Base-by-base conservation (phyloP, 495 filamentous ascomycete species). In the Margaritispora aquatica region DNA sequence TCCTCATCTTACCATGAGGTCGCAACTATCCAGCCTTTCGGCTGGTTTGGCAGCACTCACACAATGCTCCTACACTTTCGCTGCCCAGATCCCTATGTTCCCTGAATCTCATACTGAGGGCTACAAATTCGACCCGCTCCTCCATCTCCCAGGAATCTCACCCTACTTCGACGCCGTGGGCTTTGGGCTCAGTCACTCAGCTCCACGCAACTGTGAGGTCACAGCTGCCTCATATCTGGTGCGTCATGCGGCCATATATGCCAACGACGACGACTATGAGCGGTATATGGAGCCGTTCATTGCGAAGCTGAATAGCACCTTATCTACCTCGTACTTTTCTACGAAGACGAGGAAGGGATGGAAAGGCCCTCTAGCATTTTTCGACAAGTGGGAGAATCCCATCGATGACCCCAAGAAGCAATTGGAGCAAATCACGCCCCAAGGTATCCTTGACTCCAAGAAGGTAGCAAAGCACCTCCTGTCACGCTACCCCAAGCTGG, bases 201-300 rank as follows among this genome's bases (percentile, higher is more conserved):
- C 55, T 2, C 63, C 63, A n/a, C 44, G 26, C 11, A 29, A 51
- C 21, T 61, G 58, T 22, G 50, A 61, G 27, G 58, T 55, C 7
- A 61, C 58, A 17, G 49, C 56, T 20, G 63, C 63, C 10, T 57
- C 59, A 24, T 66, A 66, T 41, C 57, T 66, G 3, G 34, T 66
- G 11, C 56, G 63, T 11, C 59, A 66, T 47, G 57, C 63, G 2
- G 56, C 63, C 17, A 66, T 66, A 9, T 63, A 62, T 51, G 60
- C 60, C 34, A 66, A 66, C 50, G 63, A 66, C 22, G 48, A 57
- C 31, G 59, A 66, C 29, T 66, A 58, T 22, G 56, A 66, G 34
- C 29, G 17, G 17, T 66, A 60, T 46, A 62, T 66, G 2, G 38
- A 58, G 27, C 59, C 59, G 11, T 58, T 66, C 50, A 19, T 66